A percentile compares a stretch with the other conserved stretches of the same genome.
These are phyloP conservation scores for Aphanomyces euteiches DNA, from an alignment of 352 stramenopile genomes.

Conservation along the genomic window DNA sequence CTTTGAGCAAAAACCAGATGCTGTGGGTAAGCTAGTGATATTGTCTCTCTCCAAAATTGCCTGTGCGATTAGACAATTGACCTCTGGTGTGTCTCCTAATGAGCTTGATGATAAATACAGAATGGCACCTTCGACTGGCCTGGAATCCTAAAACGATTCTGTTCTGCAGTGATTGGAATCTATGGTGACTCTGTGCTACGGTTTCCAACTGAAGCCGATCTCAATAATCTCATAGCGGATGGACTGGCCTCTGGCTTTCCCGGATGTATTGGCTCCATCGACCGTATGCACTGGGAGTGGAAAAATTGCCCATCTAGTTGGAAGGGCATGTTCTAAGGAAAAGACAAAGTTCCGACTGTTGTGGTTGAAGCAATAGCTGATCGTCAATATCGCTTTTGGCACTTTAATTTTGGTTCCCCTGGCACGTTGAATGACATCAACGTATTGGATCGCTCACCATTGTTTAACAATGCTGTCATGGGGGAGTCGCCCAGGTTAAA, in stretches of 20 bases:
- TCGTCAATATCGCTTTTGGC: neutral
- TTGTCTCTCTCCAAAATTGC: neutral
- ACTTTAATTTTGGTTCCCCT: slow-evolving; percentile 25
- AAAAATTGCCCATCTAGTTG: slow-evolving; percentile 26
- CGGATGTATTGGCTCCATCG: slow-evolving; percentile 18
- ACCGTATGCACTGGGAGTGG: slow-evolving; percentile 31
- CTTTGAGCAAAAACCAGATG: no score
- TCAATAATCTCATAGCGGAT: neutral
- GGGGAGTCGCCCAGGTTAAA: neutral
- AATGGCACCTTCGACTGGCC: neutral
- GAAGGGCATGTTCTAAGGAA: slow-evolving; percentile 10
- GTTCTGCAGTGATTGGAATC: neutral
- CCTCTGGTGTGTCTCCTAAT: neutral
- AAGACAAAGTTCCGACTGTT: slow-evolving; percentile 11
- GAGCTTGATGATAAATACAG: neutral
- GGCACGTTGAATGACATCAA: slow-evolving; percentile 29
- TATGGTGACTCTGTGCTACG: slow-evolving; percentile 1
- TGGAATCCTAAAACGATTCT: slow-evolving; percentile 14
- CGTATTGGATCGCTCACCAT: slow-evolving; percentile 17
- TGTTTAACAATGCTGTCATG: slow-evolving; percentile 7
- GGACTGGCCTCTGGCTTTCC: slow-evolving; percentile 15
- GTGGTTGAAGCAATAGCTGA: slow-evolving; percentile 23
- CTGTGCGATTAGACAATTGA: neutral
- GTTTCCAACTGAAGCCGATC: neutral
- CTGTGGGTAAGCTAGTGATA: no score